Evolutionary conservation across 2,329 filamentous ascomycete species (phyloP).

Genomic region (Colletotrichum lupini): DNA sequence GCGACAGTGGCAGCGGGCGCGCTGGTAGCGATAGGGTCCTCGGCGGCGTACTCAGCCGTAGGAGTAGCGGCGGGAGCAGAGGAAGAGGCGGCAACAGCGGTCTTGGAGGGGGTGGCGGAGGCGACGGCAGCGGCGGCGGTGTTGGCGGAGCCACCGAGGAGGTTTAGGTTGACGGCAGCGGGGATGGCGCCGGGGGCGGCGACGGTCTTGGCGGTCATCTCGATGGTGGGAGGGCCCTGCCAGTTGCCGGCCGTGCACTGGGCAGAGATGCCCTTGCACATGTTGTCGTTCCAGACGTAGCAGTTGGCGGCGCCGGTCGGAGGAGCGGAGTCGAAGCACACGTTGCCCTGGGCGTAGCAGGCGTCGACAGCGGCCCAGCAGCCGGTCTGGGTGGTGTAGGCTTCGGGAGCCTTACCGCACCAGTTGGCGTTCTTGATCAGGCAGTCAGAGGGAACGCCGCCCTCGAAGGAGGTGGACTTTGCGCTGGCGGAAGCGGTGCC

Average conservation of each 20-base stretch:
- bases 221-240: constrained; percentile 59
- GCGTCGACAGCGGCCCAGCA: constrained; percentile 69
- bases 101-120: constrained; percentile 4
- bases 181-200: constrained; percentile 48
- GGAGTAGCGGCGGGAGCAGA: not conserved
- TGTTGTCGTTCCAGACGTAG: constrained; percentile 66
- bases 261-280: constrained; percentile 64
- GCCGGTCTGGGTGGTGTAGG: constrained; percentile 63
- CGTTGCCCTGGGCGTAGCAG: constrained; percentile 69
- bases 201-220: constrained; percentile 47
- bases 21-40: constrained; percentile 11
- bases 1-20: not conserved
- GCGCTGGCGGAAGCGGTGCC: constrained; percentile 16
- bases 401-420: constrained; percentile 71
- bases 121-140: not conserved
- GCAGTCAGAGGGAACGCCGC: constrained; percentile 65
- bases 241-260: constrained; percentile 56
- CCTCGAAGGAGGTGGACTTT: constrained; percentile 46
- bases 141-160: constrained; percentile 24
- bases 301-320: constrained; percentile 71
- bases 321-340: constrained; percentile 69
- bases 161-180: constrained; percentile 37
- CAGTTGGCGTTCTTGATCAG: constrained; percentile 78
- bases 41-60: not conserved
- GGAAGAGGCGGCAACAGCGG: constrained; percentile 2